phyloP scores from a whole-genome alignment of 2,329 filamentous ascomycete genomes.

The Rasamsonia emersonii region DNA sequence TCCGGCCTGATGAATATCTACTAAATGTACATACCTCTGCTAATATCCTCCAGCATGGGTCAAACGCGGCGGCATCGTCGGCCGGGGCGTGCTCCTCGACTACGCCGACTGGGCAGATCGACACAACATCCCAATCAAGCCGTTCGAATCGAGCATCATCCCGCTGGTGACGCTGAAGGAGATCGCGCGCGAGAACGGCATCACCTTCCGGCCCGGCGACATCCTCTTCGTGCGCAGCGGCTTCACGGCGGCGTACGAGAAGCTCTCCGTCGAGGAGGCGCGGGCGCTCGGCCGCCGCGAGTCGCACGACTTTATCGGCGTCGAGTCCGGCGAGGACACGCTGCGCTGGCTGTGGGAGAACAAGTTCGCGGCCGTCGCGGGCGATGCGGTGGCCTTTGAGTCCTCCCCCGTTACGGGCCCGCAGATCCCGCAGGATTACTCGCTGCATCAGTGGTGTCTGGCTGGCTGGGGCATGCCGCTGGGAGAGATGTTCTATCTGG shows the following conservation, averaged over 20 bases:
- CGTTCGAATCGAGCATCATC: constrained; percentile 37
- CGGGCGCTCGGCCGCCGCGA: constrained; percentile 10
- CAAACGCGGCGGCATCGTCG: constrained; percentile 33
- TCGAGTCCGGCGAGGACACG: constrained; percentile 25
- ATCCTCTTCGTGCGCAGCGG: constrained; percentile 50
- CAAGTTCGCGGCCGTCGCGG: constrained; percentile 26
- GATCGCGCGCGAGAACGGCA: constrained; percentile 37
- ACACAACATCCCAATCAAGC: constrained; percentile 27
- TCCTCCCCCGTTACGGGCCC: constrained; percentile 17
- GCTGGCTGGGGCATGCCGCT: constrained; percentile 24
- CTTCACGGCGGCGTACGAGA: constrained; percentile 39
- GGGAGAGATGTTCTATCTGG: constrained; percentile 27
- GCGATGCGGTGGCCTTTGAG: constrained; percentile 27
- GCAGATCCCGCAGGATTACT: constrained; percentile 16
- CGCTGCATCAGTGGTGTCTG: constrained; percentile 23
- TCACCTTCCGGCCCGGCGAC: constrained; percentile 42
- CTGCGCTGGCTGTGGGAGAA: constrained; percentile 28
- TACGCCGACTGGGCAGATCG: constrained; percentile 36
- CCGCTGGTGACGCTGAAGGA: constrained; percentile 35
- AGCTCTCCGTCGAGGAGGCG: constrained; percentile 25
- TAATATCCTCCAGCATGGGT: constrained; percentile 22
- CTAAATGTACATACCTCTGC: too few species aligned
- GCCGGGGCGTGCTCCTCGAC: constrained; percentile 42
- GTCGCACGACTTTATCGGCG: constrained; percentile 19
- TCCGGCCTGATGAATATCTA: too few species aligned